Evolutionary conservation across 768 basidiomycete species (phyloP), one percentile per base, ranked within the genome.

Genomic region (Neoboletus subvelutipes): DNA sequence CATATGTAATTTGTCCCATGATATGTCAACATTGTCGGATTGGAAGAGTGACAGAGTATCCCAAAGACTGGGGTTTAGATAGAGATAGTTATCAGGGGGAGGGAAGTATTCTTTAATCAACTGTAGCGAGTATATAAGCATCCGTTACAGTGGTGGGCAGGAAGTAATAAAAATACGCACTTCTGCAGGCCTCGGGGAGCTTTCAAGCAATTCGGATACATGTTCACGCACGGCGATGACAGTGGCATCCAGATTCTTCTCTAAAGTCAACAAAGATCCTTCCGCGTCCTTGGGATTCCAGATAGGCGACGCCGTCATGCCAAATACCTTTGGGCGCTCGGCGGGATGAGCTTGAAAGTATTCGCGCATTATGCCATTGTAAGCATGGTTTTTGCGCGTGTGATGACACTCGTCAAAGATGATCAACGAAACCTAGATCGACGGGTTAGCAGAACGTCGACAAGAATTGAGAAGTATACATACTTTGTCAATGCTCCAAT

Each of bases 261-360:
- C 90, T 3, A 93, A 75, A 0, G 77, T 76, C 22, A 75, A 67
- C 20, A 95, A 73, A 3, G 89, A 88, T 24, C 80, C 80, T 20
- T 75, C 70, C 0, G 90, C 84, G 51, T 91, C 81, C 59, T 82
- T 86, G 13, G 83, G 79, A 59, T 90, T 89, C 87, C 88, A 92
- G 26, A 93, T 84, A 0, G 93, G 93, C 18, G 90, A 93, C 0
- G 94, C 94, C 0, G 94, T 95, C 86, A 96, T 89, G 4, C 94
- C 94, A 58, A 95, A 91, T n/a, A 96, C 78, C 67, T 90, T 92
- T 11, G 91, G 90, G n/a, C 87, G 77, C 20, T 74, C 64, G 1
- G 64, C 49, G 28, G 41, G 64, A 40, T 73, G 77, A 43, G 68
- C 75, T 52, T 77, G 77, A 58, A 79, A 84, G 66, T 85, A 83